phyloP scores from a whole-genome alignment of 2,329 filamentous ascomycete genomes.

The Xenoacremonium recifei region DNA sequence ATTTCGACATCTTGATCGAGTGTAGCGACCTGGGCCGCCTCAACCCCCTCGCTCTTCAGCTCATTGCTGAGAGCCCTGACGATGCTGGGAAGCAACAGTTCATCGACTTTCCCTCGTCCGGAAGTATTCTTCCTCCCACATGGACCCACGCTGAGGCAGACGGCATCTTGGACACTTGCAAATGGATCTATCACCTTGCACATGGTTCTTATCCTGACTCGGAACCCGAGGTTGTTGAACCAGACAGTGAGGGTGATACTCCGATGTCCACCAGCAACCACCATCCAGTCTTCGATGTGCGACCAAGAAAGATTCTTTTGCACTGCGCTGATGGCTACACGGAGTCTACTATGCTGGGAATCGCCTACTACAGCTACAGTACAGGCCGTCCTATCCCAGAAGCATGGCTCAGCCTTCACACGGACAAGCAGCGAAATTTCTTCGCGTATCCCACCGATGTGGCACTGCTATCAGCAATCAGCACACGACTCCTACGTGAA shows the following conservation, averaged over 20 bases:
- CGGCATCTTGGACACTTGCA: constrained; percentile 79
- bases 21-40: constrained; percentile 82
- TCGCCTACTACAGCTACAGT: constrained; percentile 93
- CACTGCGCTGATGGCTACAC: constrained; percentile 97
- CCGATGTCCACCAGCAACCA: constrained; percentile 22
- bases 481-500: constrained; percentile 70
- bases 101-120: constrained; percentile 86
- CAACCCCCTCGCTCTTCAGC: constrained; percentile 63
- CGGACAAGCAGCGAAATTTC: constrained; percentile 81
- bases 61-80: constrained; percentile 57
- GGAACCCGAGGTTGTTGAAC: constrained; percentile 30
- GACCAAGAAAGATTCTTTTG: constrained; percentile 72
- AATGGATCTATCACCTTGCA: constrained; percentile 84
- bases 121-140: constrained; percentile 82
- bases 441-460: constrained; percentile 95
- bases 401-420: constrained; percentile 85
- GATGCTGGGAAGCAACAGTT: constrained; percentile 34
- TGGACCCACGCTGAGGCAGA: constrained; percentile 83
- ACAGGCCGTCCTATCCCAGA: constrained; percentile 77
- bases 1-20: constrained; percentile 85
- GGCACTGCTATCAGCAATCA: constrained; percentile 72
- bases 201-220: constrained; percentile 54
- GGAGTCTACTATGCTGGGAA: constrained; percentile 82
- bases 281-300: constrained; percentile 14
- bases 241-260: constrained; percentile 31